A percentile compares a stretch with the other conserved stretches of the same genome.
phyloP scores from a whole-genome alignment of 2,329 filamentous ascomycete species.

The Trichoderma brevicompactum region DNA sequence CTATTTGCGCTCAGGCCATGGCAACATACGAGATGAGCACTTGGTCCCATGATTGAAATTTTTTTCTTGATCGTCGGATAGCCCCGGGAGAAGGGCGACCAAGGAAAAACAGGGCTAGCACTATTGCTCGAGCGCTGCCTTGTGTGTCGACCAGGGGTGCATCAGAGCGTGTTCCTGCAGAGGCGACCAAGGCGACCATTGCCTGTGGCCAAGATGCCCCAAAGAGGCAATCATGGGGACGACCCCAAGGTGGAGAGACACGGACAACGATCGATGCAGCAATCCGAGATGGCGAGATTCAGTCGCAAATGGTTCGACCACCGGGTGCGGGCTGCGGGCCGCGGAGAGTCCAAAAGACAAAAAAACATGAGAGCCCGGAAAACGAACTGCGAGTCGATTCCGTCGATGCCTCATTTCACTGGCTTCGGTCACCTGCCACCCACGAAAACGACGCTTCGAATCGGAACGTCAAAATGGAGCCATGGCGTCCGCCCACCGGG shows the following conservation, averaged over 20 bases:
- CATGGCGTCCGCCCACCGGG: slow-evolving; percentile 23
- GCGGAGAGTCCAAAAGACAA: background rate
- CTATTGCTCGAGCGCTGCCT: background rate
- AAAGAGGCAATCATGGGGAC: slow-evolving; percentile 26
- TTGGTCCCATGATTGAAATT: slow-evolving; percentile 12
- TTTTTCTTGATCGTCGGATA: slow-evolving; percentile 12
- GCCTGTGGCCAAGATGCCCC: slow-evolving; percentile 7
- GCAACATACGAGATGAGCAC: slow-evolving; percentile 27
- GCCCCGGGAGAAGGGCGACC: slow-evolving; percentile 8
- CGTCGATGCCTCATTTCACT: slow-evolving; percentile 1
- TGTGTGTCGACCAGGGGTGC: background rate
- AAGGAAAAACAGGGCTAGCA: background rate
- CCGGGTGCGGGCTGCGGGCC: background rate
- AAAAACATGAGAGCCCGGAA: background rate
- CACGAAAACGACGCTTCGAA: slow-evolving; percentile 28
- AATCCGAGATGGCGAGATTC: slow-evolving; percentile 15
- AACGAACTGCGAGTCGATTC: too few relatives aligned
- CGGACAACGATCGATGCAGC: background rate
- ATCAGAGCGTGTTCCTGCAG: slow-evolving; percentile 18
- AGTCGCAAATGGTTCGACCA: slow-evolving; percentile 6
- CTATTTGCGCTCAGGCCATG: slow-evolving; percentile 23
- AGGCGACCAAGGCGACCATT: slow-evolving; percentile 15
- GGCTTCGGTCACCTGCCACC: slow-evolving; percentile 20
- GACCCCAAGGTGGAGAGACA: slow-evolving; percentile 3
- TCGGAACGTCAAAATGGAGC: slow-evolving; percentile 25